Conservation (phyloP, 2,329 filamentous ascomycete genomes). For the Nemania abortiva region DNA sequence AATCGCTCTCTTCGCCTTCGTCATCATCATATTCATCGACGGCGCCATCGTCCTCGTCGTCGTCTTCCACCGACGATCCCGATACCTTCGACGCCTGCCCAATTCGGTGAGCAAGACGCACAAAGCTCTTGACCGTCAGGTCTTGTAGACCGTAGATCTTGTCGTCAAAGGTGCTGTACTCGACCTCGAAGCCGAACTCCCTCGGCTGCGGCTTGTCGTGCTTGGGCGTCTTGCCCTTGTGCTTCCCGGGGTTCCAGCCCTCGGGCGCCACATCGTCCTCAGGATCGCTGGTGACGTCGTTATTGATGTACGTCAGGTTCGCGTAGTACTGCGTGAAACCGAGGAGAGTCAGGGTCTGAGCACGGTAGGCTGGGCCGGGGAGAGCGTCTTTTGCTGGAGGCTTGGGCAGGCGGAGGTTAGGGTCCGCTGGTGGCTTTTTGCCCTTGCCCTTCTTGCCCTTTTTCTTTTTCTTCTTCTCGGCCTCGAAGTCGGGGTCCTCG, state of each 20-base stretch:
- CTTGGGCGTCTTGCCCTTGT: constrained; percentile 68
- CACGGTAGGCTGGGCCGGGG: constrained; percentile 90
- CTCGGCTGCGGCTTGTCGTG: constrained; percentile 67
- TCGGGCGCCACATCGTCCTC: constrained; percentile 50
- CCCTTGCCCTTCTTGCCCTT: constrained; percentile 46
- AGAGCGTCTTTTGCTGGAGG: constrained; percentile 78
- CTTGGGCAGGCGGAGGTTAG: constrained; percentile 74
- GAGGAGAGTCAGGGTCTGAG: constrained; percentile 81
- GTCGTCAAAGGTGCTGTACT: constrained; percentile 88
- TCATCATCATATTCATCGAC: constrained; percentile 43
- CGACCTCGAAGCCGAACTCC: constrained; percentile 80
- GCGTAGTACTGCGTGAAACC: constrained; percentile 93
- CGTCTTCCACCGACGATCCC: constrained; percentile 32
- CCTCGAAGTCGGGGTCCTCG: constrained; percentile 46
- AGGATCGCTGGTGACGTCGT: constrained; percentile 64
- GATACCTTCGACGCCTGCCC: constrained; percentile 62
- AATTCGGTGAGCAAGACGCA: constrained; percentile 84
- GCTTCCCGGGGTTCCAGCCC: constrained; percentile 74
- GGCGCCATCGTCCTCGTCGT: constrained; percentile 41
- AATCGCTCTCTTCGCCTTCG: constrained; percentile 47
- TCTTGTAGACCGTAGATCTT: constrained; percentile 80
- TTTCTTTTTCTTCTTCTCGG: constrained; percentile 58
- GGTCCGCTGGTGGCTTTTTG: constrained; percentile 63
- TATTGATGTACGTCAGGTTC: constrained; percentile 92
- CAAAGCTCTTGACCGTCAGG: constrained; percentile 83